These are phyloP conservation scores for Begonia peltatifolia DNA, from an alignment of 306 rosid species.

Conservation along the genomic window DNA sequence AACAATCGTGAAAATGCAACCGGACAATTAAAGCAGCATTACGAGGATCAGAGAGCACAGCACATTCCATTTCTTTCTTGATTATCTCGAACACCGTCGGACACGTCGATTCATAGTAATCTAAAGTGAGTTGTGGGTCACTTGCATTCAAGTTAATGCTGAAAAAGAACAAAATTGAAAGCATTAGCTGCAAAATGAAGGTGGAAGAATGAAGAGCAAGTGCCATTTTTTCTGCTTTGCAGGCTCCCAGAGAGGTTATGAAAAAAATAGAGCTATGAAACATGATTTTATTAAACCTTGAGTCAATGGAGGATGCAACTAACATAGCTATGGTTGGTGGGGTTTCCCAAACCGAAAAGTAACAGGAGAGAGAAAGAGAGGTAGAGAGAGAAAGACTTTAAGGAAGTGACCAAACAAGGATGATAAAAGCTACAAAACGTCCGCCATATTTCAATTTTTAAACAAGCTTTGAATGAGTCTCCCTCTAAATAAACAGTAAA, in stretches of 20 bases:
- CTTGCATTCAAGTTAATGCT: constrained; percentile 25
- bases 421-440: constrained; percentile 18
- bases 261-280: constrained; percentile 32
- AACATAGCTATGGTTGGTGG: constrained; percentile 56
- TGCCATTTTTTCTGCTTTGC: constrained; percentile 23
- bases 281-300: constrained; percentile 12
- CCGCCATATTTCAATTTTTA: background rate
- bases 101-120: constrained; percentile 62
- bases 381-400: constrained; percentile 1
- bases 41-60: constrained; percentile 49
- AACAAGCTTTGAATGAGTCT: background rate
- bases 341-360: constrained; percentile 24
- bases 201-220: constrained; percentile 15
- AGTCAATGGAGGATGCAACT: constrained; percentile 93
- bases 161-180: constrained; percentile 15
- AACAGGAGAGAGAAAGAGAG: background rate
- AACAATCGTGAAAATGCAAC: constrained; percentile 85
- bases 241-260: constrained; percentile 10
- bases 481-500: no score
- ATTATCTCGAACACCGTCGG: constrained; percentile 55
- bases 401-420: constrained; percentile 38
- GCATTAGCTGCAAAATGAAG: constrained; percentile 17
- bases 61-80: constrained; percentile 66
- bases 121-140: constrained; percentile 45
- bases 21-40: constrained; percentile 56